Evolutionary conservation across 768 basidiomycete species (phyloP), one percentile per base, ranked within the genome.

Genomic region (Boletales sp.): DNA sequence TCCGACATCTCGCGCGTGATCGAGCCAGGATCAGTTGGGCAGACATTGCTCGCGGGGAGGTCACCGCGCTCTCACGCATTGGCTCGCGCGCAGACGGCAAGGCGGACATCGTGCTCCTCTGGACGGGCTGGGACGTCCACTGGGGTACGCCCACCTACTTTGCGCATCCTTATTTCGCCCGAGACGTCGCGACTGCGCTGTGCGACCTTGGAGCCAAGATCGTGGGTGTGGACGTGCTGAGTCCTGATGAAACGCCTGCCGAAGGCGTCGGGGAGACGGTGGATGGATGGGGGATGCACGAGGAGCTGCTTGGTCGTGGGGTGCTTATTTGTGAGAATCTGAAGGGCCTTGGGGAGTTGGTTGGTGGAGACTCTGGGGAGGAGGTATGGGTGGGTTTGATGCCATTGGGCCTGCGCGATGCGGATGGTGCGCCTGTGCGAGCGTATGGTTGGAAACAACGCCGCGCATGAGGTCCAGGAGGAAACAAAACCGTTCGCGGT

Each of bases 311-410:
- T n/a, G 81, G 82, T 18, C 69, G 64, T 15, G 85, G 80, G 0
- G 78, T 80, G 2, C 59, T 86, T 7, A 86, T 90, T 50, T 85
- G 78, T 30, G 87, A 90, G 70, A 90, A 90, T 55, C 49, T 90
- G 59, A 78, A 69, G 10, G 79, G 81, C 45, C 57, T 89, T 48
- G 76, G 75, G 30, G 54, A 54, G 41, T 59, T 87, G 31, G 49
- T 57, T 6, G 33, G 14, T 14, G 45, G 41, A 11, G 55, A 51
- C 25, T 5, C 25, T 28, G 25, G 25, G 12, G 58, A 44, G 14
- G 62, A 67, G 18, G 74, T 71, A 61, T 68, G 73, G 47, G 78
- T 85, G 33, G 80, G 77, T 48, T 60, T 88, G 46, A 60, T 82
- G 35, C 86, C 86, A 0, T 60, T 90, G 44, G 80, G 72, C 19